Conservation (phyloP, 2,329 filamentous ascomycete species). For the Thielaviopsis euricoi region DNA sequence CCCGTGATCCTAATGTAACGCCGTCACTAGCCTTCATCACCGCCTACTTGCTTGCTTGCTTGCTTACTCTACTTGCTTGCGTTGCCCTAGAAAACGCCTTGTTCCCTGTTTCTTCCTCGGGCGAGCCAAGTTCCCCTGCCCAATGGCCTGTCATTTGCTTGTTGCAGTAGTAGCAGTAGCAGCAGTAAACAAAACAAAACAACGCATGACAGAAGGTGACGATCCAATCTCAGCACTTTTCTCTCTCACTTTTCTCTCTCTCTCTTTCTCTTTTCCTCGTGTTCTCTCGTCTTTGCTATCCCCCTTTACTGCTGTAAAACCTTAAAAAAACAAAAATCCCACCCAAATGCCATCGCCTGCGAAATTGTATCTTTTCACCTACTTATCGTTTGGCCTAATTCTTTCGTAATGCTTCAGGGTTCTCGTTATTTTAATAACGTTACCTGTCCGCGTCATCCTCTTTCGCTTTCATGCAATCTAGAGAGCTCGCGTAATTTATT, state of each 20-base stretch:
- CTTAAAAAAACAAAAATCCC: background rate
- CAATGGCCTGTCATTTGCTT: background rate
- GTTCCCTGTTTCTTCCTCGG: too few species aligned
- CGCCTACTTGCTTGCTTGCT: too few species aligned
- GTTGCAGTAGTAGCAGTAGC: background rate
- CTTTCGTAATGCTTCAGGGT: background rate
- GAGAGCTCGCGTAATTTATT: background rate
- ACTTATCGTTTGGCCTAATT: background rate
- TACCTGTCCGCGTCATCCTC: background rate
- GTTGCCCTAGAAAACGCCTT: background rate
- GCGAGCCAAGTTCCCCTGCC: background rate
- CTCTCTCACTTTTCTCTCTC: background rate
- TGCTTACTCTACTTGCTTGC: too few species aligned
- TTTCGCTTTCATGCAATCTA: background rate
- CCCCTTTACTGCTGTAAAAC: background rate
- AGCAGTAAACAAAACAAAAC: background rate
- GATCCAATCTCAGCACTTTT: background rate
- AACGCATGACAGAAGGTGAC: background rate
- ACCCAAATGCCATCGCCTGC: background rate
- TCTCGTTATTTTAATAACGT: background rate
- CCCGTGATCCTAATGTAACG: background rate
- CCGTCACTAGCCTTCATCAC: background rate
- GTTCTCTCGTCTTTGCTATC: background rate
- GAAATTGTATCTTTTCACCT: background rate
- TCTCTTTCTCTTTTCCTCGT: background rate